Base-by-base conservation (phyloP, 2,329 filamentous ascomycete genomes). In the Pseudocercospora vitis region DNA sequence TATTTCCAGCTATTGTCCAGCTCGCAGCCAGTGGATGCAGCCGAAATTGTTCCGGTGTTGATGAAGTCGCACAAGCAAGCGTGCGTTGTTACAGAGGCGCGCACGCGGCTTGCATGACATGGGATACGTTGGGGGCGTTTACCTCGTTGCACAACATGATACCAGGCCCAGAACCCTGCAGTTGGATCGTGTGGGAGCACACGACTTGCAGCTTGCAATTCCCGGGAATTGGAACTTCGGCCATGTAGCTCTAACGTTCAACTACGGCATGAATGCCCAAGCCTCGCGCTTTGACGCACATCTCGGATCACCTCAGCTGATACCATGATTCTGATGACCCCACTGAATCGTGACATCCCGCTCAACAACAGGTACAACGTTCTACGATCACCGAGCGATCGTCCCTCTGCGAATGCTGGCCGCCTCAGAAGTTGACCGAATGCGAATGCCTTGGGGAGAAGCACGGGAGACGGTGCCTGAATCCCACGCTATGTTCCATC, bases 121-220 rank as follows among this genome's bases (percentile, higher is more conserved):
- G 35, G 46, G 54, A 46, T 46, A 52, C 52, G 53, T 53, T 55
- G 42, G 55, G 47, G 55, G 58, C 58, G 55, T 57, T 45, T 33
- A 28, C 29, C 45, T 54, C 24, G 49, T 50, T 24, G 44, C 31
- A 56, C 49, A 31, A 46, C 49, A 49, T 39, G n/a, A n/a, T 31
- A 32, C 49, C 39, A 42, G 31, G 39, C 7, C 16, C 19, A 40
- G 3, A 24, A 40, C 37, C 37, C 9, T 40, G 37, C 37, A 1
- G 37, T 19, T 40, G 37, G 37, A 19, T 23, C 37, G 19, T 40
- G 37, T 40, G 37, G 37, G n/a, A 16, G 37, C 37, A 40, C 37
- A 40, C 4, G 37, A 19, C 29, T 31, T 55, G 48, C 48, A 37
- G 39, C 37, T 40, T 44, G 42, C 48, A 44, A 18, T 26, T 48